Conservation (phyloP, 768 basidiomycete species). For the Mycena rosella region DNA sequence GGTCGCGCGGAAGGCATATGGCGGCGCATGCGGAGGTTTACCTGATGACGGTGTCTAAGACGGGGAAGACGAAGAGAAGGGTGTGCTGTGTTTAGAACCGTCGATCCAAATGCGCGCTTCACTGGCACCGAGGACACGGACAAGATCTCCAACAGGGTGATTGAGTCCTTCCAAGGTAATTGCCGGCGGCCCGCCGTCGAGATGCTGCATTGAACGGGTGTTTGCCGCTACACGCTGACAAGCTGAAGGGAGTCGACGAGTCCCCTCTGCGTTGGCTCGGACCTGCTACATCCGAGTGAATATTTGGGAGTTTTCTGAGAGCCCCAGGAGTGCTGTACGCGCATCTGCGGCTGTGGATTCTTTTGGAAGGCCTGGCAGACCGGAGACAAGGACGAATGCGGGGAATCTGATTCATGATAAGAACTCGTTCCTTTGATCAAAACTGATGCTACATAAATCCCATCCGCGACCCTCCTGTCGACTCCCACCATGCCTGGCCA, state of each 20-base stretch:
- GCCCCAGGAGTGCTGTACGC: neutral
- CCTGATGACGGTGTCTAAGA: neutral
- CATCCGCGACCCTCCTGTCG: too few relatives aligned
- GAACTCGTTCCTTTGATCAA: neutral
- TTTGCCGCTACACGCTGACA: neutral
- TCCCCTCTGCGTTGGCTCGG: neutral
- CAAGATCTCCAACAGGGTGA: neutral
- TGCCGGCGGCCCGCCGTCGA: too few relatives aligned
- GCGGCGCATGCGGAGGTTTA: neutral
- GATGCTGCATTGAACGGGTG: too few relatives aligned
- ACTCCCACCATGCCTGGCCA: conserved; percentile 43
- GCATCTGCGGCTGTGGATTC: neutral
- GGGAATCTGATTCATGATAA: conserved; percentile 10
- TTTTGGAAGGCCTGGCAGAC: neutral
- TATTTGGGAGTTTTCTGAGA: neutral
- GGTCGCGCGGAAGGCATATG: too few relatives aligned
- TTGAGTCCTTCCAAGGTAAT: neutral
- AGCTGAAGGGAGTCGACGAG: neutral
- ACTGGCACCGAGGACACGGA: too few relatives aligned
- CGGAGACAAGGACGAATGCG: conserved; percentile 12
- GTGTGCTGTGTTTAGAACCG: neutral
- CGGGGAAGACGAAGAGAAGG: neutral
- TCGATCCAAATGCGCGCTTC: neutral
- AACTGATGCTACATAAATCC: conserved; percentile 11
- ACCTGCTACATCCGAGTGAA: neutral